Percentiles rank a stretch among this genome's conserved stretches.
Evolutionary conservation across 805 yeast genomes (phyloP).

Genomic region (Martiniozyma abietophila): DNA sequence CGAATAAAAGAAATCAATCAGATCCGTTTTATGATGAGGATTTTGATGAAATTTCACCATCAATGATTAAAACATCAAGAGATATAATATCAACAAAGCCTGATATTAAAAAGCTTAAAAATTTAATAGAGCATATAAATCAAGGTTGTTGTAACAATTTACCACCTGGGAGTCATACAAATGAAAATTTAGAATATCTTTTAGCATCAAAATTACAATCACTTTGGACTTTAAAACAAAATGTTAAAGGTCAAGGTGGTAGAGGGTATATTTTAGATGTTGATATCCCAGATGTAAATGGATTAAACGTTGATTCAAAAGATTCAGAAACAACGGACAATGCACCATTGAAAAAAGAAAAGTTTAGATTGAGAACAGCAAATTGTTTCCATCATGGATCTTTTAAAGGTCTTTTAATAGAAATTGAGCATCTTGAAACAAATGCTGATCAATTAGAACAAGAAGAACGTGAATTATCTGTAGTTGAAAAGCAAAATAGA

Average conservation of each 20-base stretch:
- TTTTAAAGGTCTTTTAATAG: conserved; percentile 61
- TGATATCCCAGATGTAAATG: conserved; percentile 14
- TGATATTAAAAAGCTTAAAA: conserved; percentile 18
- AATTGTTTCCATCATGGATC: conserved; percentile 68
- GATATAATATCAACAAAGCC: too few relatives aligned
- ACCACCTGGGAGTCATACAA: conserved; percentile 10
- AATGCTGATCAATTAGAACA: conserved; percentile 11
- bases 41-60: conserved; percentile 9
- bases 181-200: conserved; percentile 49
- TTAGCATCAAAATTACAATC: conserved; percentile 52
- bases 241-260: conserved; percentile 69
- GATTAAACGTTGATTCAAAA: conserved; percentile 13
- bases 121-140: conserved; percentile 19
- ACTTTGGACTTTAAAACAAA: conserved; percentile 61
- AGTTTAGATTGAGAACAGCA: conserved; percentile 49
- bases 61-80: conserved; percentile 13
- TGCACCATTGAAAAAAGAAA: conserved; percentile 36
- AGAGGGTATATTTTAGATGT: conserved; percentile 46
- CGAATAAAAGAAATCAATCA: too few relatives aligned
- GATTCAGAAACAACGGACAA: conserved; percentile 1
- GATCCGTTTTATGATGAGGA: conserved; percentile 7
- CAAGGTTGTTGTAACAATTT: conserved; percentile 46
- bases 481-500: conserved; percentile 16
- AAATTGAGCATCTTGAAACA: conserved; percentile 36
- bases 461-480: conserved; percentile 8